A percentile compares a stretch with the other conserved stretches of the same genome.
Evolutionary conservation across 306 rosid species (phyloP).

Genomic region (Cicer arietinum): DNA sequence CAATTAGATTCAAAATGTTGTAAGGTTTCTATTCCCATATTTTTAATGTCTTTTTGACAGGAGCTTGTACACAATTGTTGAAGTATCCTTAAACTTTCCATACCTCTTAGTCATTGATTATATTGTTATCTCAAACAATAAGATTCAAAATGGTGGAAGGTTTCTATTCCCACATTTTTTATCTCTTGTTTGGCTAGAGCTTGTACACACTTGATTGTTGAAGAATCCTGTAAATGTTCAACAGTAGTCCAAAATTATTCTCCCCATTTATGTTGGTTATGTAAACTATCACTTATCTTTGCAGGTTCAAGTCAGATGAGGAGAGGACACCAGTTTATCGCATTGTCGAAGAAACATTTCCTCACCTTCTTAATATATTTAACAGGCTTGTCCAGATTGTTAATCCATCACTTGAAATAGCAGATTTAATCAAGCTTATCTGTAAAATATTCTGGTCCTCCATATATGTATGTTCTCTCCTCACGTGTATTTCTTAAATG

Average conservation of each 20-base stretch:
- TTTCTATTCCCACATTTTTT: conserved; percentile 16
- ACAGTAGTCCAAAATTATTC: neutral
- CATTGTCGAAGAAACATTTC: conserved; percentile 94
- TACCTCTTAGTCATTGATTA: neutral
- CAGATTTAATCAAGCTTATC: conserved; percentile 92
- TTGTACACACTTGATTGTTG: conserved; percentile 4
- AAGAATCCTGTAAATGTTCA: neutral
- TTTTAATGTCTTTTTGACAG: conserved; percentile 4
- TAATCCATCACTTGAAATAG: conserved; percentile 86
- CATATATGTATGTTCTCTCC: conserved; percentile 72
- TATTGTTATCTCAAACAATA: neutral
- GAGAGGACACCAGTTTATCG: conserved; percentile 88
- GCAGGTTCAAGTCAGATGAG: conserved; percentile 95
- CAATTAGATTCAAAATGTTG: conserved; percentile 5
- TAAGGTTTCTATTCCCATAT: conserved; percentile 6
- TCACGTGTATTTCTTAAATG: conserved; percentile 9
- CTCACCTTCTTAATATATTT: conserved; percentile 83
- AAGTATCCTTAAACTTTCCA: conserved; percentile 2
- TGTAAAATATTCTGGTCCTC: conserved; percentile 99
- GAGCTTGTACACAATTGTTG: conserved; percentile 5
- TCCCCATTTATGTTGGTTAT: conserved; percentile 9
- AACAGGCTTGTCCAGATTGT: conserved; percentile 80
- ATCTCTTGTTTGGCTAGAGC: conserved; percentile 11
- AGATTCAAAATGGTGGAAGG: conserved; percentile 17
- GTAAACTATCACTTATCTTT: conserved; percentile 30